Evolutionary conservation across 2,329 filamentous ascomycete species (phyloP), one percentile per base, ranked within the genome.

Genomic region (Aspergillus persii): DNA sequence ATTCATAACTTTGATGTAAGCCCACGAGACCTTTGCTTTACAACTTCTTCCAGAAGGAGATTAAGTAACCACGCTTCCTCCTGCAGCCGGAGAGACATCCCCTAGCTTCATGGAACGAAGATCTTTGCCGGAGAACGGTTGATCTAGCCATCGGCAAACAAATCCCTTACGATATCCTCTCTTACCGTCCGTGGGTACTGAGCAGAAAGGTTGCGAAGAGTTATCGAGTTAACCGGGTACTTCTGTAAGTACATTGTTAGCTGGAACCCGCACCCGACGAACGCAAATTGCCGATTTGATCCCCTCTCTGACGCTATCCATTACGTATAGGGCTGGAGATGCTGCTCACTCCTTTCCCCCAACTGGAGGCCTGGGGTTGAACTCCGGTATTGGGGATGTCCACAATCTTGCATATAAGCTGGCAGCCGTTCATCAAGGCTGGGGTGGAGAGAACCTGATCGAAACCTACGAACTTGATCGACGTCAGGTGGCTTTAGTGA

Each of bases 271-370:
- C 18, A 23, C 18, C 18, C 18, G 18, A 23, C 18, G 18, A 23
- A 23, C 18, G 18, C 18, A 23, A 23, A 23, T 23, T 23, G 18
- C 18, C 18, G 18, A 23, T 23, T 23, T 23, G 18, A 23, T 23
- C 18, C 18, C 18, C 18, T 23, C 18, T 23, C 18, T 23, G 18
- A 23, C 18, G 18, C 18, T 23, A 23, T 23, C 18, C 18, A 23
- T 39, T 15, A n/a, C 26, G 23, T 7, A 8, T 9, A 69, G 68
- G 30, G 82, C 80, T 3, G 83, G 83, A 23, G 83, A 86, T 59
- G 81, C 83, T 3, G 81, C 81, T 1, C 83, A 85, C 61, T 81
- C 82, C 6, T 82, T 85, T 59, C 81, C 76, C 33, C 81, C 81
- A 0, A 79, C 79, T 0, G 83, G 82, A 1, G 83, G 81, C 0